These are phyloP conservation scores for Escallonia rubra DNA, from an alignment of 129 eudicot genomes.

Conservation along the genomic window DNA sequence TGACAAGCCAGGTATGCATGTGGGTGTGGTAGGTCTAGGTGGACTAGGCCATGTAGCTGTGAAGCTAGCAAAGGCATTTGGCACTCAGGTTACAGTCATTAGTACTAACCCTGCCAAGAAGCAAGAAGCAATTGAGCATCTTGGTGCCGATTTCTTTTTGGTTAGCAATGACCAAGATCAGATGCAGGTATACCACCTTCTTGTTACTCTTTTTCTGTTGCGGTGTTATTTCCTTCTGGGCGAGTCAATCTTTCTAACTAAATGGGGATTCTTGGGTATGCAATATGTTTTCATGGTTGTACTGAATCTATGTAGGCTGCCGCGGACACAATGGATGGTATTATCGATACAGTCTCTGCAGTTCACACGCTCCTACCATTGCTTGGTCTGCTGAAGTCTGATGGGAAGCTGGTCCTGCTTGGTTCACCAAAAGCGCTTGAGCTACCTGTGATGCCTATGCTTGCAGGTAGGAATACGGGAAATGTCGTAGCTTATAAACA, in stretches of 20 bases:
- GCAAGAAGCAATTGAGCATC: constrained; percentile 12
- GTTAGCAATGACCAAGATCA: constrained; percentile 13
- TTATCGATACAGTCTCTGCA: constrained; percentile 11
- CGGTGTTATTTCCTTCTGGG: neutral
- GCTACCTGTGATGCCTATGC: constrained; percentile 8
- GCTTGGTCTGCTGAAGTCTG: constrained; percentile 7
- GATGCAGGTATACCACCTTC: constrained; percentile 4
- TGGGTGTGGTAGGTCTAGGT: constrained; percentile 14
- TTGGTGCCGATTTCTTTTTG: constrained; percentile 15
- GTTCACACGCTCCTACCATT: constrained; percentile 8
- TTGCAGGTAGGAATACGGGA: neutral
- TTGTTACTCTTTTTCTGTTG: neutral
- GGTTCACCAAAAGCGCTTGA: constrained; percentile 1
- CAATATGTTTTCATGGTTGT: neutral
- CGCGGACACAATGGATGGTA: constrained; percentile 10
- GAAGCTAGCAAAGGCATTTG: constrained; percentile 18
- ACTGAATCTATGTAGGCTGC: constrained; percentile 1
- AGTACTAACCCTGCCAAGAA: constrained; percentile 7
- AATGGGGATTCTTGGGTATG: neutral
- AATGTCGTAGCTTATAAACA: too few relatives aligned
- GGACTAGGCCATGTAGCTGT: constrained; percentile 18
- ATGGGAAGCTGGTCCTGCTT: constrained; percentile 13
- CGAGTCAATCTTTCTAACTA: neutral
- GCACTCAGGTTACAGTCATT: constrained; percentile 8
- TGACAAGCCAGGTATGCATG: constrained; percentile 7